A percentile compares a stretch with the other conserved stretches of the same genome.
phyloP scores from a whole-genome alignment of 2,329 filamentous ascomycete species.

The Xylaria multiplex region DNA sequence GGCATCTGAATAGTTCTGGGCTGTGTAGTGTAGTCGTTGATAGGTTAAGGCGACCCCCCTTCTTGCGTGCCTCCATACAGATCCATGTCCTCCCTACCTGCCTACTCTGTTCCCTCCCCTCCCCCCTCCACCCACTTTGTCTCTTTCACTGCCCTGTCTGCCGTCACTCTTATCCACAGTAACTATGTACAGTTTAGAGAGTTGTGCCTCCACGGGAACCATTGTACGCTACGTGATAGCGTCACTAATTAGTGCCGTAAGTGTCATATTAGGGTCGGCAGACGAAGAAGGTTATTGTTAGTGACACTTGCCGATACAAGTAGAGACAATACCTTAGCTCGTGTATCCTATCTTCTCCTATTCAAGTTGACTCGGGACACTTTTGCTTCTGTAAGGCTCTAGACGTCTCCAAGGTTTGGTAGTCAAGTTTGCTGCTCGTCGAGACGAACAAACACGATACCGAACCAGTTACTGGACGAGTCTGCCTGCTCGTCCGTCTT shows the following conservation, averaged over 20 bases:
- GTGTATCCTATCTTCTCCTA: constrained; percentile 27
- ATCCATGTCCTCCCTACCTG: constrained; percentile 48
- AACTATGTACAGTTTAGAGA: constrained; percentile 39
- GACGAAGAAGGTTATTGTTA: constrained; percentile 44
- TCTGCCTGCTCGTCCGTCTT: constrained; percentile 32
- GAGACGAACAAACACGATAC: constrained; percentile 10
- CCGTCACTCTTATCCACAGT: constrained; percentile 46
- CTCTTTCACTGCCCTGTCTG: constrained; percentile 40
- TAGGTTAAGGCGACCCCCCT: constrained; percentile 32
- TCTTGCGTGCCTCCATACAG: constrained; percentile 50
- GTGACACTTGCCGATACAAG: constrained; percentile 33
- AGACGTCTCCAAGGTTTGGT: background rate
- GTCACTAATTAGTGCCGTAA: constrained; percentile 39
- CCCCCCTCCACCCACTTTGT: constrained; percentile 43
- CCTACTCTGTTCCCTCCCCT: constrained; percentile 45
- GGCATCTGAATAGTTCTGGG: constrained; percentile 44
- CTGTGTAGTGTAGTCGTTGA: constrained; percentile 33
- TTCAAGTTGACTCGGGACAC: constrained; percentile 26
- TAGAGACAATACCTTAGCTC: constrained; percentile 27
- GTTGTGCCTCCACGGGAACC: constrained; percentile 40
- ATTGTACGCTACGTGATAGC: constrained; percentile 39
- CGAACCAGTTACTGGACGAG: constrained; percentile 20
- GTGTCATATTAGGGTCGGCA: constrained; percentile 44
- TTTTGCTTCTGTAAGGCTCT: constrained; percentile 29
- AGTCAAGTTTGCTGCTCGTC: constrained; percentile 15